These are phyloP conservation scores for Rhynchosporium secalis DNA, from an alignment of 2,329 filamentous ascomycete species.

Conservation along the genomic window DNA sequence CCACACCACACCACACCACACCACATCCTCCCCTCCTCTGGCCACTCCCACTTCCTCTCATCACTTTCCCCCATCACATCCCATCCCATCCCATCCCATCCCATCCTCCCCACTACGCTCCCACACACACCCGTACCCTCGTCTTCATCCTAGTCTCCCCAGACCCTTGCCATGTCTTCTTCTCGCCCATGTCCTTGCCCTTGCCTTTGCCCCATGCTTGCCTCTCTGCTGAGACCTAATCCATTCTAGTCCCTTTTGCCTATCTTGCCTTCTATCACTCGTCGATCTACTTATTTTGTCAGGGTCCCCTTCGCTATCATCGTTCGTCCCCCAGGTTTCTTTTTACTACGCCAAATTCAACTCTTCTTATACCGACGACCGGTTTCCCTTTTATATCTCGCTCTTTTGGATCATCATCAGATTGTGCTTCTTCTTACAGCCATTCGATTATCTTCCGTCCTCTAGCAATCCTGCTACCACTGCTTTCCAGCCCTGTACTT, in stretches of 20 bases:
- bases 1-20: slow-evolving; percentile 29
- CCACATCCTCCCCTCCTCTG: slow-evolving; percentile 1
- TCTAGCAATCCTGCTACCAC: slow-evolving; percentile 39
- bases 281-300: slow-evolving; percentile 41
- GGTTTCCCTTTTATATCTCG: slow-evolving; percentile 40
- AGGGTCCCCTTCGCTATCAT: slow-evolving; percentile 39
- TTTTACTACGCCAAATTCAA: slow-evolving; percentile 31
- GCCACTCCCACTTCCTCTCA: slow-evolving; percentile 1
- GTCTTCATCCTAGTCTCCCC: slow-evolving; percentile 1
- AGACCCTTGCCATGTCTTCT: neutral
- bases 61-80: neutral
- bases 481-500: slow-evolving; percentile 32
- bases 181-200: neutral
- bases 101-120: slow-evolving; percentile 12
- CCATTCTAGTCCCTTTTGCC: slow-evolving; percentile 33
- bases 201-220: neutral
- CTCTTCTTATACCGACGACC: slow-evolving; percentile 41
- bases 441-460: slow-evolving; percentile 40
- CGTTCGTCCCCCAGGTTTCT: slow-evolving; percentile 36
- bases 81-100: slow-evolving; percentile 18
- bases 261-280: slow-evolving; percentile 39
- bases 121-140: slow-evolving; percentile 4
- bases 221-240: slow-evolving; percentile 31
- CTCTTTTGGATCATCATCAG: slow-evolving; percentile 40
- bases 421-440: slow-evolving; percentile 38